phyloP scores from a whole-genome alignment of 108 stramenopile species.

The Licmophora abbreviata region DNA sequence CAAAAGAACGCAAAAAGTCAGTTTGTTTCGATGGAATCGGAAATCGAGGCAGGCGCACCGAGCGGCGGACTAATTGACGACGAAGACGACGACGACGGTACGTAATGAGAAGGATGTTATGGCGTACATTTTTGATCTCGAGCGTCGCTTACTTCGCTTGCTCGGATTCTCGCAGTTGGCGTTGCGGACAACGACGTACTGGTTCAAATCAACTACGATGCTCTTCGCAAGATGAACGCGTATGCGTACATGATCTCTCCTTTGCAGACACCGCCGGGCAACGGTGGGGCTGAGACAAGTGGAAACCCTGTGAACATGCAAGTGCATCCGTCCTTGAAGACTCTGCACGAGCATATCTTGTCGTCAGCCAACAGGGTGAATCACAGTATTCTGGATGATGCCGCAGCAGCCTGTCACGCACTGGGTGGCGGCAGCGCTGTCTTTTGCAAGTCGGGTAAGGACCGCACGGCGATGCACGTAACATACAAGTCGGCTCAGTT shows the following conservation, averaged over 20 bases:
- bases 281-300: slow-evolving; percentile 9
- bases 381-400: slow-evolving; percentile 77
- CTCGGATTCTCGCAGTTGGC: too few species aligned
- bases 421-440: slow-evolving; percentile 73
- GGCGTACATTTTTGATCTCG: too few species aligned
- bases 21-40: slow-evolving; percentile 1
- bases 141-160: too few species aligned
- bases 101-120: too few species aligned
- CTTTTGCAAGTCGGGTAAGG: slow-evolving; percentile 92
- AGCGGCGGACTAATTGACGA: slow-evolving; percentile 55
- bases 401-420: slow-evolving; percentile 56
- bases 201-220: slow-evolving; percentile 74
- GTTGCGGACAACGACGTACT: slow-evolving; percentile 70
- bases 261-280: slow-evolving; percentile 17
- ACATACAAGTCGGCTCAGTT: slow-evolving; percentile 84
- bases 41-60: background rate
- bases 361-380: slow-evolving; percentile 75
- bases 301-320: slow-evolving; percentile 13
- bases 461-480: slow-evolving; percentile 92
- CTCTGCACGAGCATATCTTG: slow-evolving; percentile 56
- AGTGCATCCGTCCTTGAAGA: slow-evolving; percentile 55
- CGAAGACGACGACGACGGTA: slow-evolving; percentile 73
- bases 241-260: slow-evolving; percentile 70
- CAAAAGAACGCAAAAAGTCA: slow-evolving; percentile 34
- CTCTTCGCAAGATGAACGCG: slow-evolving; percentile 73